Evolutionary conservation across 306 rosid species (phyloP).

Genomic region (Styphnolobium japonicum): DNA sequence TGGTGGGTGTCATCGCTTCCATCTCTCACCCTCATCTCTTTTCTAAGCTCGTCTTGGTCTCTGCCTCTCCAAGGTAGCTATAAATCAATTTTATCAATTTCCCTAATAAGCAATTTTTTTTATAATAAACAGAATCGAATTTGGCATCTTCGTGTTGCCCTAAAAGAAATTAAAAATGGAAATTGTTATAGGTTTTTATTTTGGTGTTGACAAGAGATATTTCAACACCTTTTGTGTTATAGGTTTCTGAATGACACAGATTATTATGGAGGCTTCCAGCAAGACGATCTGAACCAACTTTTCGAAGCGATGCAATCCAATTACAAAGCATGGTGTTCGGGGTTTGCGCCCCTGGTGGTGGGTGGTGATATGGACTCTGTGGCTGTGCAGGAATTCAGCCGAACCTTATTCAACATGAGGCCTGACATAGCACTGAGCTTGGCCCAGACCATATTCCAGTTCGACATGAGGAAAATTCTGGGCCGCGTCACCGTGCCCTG

Average conservation of each 20-base stretch:
- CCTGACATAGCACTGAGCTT: conserved; percentile 30
- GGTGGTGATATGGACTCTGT: conserved; percentile 75
- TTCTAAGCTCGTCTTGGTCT: conserved; percentile 57
- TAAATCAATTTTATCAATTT: not conserved
- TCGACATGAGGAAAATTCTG: conserved; percentile 26
- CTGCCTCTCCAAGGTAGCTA: conserved; percentile 55
- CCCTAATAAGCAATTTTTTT: not conserved
- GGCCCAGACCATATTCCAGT: conserved; percentile 28
- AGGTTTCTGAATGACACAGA: conserved; percentile 29
- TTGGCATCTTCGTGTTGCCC: too few relatives aligned
- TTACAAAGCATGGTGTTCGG: conserved; percentile 65
- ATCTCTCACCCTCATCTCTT: conserved; percentile 61
- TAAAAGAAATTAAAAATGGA: too few relatives aligned
- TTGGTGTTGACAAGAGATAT: too few relatives aligned
- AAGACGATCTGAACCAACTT: conserved; percentile 30
- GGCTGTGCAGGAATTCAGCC: conserved; percentile 44
- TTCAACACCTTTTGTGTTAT: too few relatives aligned
- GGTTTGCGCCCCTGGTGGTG: conserved; percentile 63
- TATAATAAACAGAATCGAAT: not conserved
- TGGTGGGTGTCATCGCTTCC: conserved; percentile 61
- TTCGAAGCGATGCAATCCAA: conserved; percentile 26
- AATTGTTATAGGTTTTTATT: too few relatives aligned
- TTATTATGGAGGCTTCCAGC: conserved; percentile 31
- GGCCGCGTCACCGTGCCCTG: conserved; percentile 30
- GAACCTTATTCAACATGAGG: conserved; percentile 33